Base-by-base conservation (phyloP, 179 eudicot species). In the Beta macrorhiza region DNA sequence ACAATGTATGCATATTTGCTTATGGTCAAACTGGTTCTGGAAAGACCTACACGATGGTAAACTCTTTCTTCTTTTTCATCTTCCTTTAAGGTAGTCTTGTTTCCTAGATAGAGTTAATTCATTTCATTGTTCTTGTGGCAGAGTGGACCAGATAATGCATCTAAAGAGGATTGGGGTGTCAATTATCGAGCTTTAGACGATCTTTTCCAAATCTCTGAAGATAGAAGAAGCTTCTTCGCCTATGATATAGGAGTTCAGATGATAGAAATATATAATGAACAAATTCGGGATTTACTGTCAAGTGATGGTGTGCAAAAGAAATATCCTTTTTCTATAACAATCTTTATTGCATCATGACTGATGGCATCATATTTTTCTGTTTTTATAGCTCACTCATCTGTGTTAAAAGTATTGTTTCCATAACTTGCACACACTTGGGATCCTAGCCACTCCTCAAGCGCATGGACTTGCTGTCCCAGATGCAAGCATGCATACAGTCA, bases 21-120 rank as follows among this genome's bases (percentile, higher is more conserved):
- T 97, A 97, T 85, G 99, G 99, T 49, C 99, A 97, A 88, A 97
- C 99, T 73, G 99, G 99, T 79, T 94, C 99, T 0, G 99, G 99
- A 76, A 97, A 97, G 88, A 97, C 99, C 29, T 89, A 90, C 84
- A 97, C 99, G 22, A 97, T 97, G 99, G 99, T 96, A 90, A 59
- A 20, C 64, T 45, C 67, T 57, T 10, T 32, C 72, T 74, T 64
- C 55, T 12, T 80, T 16, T 64, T 8, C 65, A 8, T 32, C 19
- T 73, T 74, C 47, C 53, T 73, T 20, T 45, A 65, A 75, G 59
- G 22, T 78, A 57, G 56, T 76, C 16, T 15, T 77, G 70, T 55
- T 80, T 63, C 64, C 75, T 84, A 52, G 45, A 57, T 32, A 45
- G 75, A 44, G n/a, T 80, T 83, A 20, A 82, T 57, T 61, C 14